Evolutionary conservation across 495 filamentous ascomycete species (phyloP).

Genomic region (Aspergillus cristatus): DNA sequence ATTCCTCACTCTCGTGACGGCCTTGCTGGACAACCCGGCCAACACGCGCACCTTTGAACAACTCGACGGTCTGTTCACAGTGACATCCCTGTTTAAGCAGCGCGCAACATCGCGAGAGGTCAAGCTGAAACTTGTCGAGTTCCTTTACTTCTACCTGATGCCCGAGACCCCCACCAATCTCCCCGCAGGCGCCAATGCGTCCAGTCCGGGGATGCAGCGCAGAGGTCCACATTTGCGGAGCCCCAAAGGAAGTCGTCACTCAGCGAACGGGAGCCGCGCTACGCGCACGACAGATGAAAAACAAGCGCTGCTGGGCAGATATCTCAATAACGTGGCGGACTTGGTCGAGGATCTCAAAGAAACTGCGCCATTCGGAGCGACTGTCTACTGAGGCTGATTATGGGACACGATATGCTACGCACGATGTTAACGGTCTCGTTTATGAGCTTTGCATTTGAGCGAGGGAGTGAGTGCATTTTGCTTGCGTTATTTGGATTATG

Average conservation of each 20-base stretch:
- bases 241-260: constrained; percentile 24
- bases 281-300: constrained; percentile 80
- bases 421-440: constrained; percentile 4
- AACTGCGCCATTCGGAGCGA: constrained; percentile 47
- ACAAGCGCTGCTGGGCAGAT: constrained; percentile 68
- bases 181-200: constrained; percentile 27
- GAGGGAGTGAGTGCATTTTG: constrained; percentile 10
- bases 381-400: constrained; percentile 24
- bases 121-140: constrained; percentile 87
- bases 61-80: constrained; percentile 84
- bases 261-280: constrained; percentile 25
- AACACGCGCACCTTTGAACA: constrained; percentile 88
- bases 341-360: constrained; percentile 83
- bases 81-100: constrained; percentile 89
- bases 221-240: constrained; percentile 27
- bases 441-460: constrained; percentile 10
- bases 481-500: constrained; percentile 10
- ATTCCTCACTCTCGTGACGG: constrained; percentile 80
- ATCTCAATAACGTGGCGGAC: constrained; percentile 84
- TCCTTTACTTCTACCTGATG: constrained; percentile 97
- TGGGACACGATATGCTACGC: constrained; percentile 1
- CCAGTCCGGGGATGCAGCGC: constrained; percentile 59
- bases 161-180: constrained; percentile 61
- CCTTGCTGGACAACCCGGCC: constrained; percentile 68
- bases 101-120: constrained; percentile 75